Percentiles rank a stretch among this genome's conserved stretches.
Evolutionary conservation across 2,329 filamentous ascomycete genomes (phyloP).

Genomic region (Fusarium sambucinum): DNA sequence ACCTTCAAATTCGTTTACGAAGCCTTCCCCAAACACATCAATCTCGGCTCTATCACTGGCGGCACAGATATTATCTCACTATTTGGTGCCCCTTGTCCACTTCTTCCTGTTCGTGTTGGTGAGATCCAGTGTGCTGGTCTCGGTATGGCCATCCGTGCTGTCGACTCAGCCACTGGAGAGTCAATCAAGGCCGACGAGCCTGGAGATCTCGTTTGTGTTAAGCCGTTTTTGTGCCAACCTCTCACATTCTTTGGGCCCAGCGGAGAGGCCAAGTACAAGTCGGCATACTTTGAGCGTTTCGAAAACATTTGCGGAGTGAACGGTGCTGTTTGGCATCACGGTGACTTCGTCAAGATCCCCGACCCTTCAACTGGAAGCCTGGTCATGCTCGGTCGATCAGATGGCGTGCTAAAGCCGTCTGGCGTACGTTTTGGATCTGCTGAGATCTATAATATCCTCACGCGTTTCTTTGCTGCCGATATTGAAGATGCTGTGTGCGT

Average conservation of each 20-base stretch:
- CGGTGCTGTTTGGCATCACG: constrained; percentile 85
- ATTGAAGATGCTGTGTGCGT: constrained; percentile 91
- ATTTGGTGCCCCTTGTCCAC: constrained; percentile 86
- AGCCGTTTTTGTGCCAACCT: constrained; percentile 91
- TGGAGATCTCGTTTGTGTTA: constrained; percentile 88
- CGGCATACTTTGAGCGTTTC: constrained; percentile 91
- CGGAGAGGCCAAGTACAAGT: constrained; percentile 78
- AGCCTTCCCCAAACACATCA: constrained; percentile 82
- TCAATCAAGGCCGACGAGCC: constrained; percentile 72
- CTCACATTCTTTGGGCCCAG: constrained; percentile 83
- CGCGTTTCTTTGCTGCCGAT: constrained; percentile 81
- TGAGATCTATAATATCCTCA: constrained; percentile 95
- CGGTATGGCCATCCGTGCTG: constrained; percentile 79
- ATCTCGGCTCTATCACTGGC: constrained; percentile 93
- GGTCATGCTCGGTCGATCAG: constrained; percentile 90
- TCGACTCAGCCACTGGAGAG: constrained; percentile 68
- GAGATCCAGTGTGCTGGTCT: constrained; percentile 83
- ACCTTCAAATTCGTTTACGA: constrained; percentile 92
- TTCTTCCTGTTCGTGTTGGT: constrained; percentile 77
- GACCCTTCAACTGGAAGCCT: constrained; percentile 80
- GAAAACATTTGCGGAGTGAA: constrained; percentile 55
- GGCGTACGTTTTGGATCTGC: constrained; percentile 93
- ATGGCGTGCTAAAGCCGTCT: constrained; percentile 91
- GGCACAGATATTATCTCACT: constrained; percentile 97
- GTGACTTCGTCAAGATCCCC: constrained; percentile 81